A percentile compares a stretch with the other conserved stretches of the same genome.
These are phyloP conservation scores for Immersiporthe knoxdaviesiana DNA, from an alignment of 2,329 filamentous ascomycete species.

Conservation along the genomic window DNA sequence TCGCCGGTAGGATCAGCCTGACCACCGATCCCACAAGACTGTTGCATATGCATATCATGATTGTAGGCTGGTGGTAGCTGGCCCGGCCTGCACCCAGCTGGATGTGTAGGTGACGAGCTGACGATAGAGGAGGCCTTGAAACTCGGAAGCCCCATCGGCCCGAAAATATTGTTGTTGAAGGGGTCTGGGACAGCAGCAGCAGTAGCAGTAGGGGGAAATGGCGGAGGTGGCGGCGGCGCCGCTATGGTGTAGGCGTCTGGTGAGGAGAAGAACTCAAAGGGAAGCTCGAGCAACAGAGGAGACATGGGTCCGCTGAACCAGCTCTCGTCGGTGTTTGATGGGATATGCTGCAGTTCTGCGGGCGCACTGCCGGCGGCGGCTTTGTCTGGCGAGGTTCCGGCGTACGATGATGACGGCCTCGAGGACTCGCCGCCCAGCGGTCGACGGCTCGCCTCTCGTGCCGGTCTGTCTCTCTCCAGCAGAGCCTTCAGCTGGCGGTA, in stretches of 20 bases:
- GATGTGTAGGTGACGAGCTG: background rate
- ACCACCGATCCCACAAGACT: background rate
- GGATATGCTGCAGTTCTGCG: background rate
- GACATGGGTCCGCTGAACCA: background rate
- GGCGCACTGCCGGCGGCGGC: background rate
- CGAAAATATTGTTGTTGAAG: background rate
- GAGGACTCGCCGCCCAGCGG: background rate
- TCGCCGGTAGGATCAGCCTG: background rate
- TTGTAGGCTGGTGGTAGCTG: background rate
- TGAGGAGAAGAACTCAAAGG: slow-evolving; percentile 18
- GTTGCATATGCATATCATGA: background rate
- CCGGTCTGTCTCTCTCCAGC: slow-evolving; percentile 16
- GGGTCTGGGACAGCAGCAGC: background rate
- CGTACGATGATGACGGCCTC: no score
- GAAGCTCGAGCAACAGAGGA: background rate
- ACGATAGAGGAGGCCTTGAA: background rate
- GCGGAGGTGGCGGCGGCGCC: background rate
- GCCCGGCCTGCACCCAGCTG: background rate
- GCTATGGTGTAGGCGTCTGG: background rate
- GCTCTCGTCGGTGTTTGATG: background rate
- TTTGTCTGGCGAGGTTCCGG: background rate
- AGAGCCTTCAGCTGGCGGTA: slow-evolving; percentile 13
- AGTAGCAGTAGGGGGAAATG: no score
- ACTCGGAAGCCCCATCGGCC: background rate
- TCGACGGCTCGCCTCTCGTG: background rate